Percentiles rank a stretch among this genome's conserved stretches.
Evolutionary conservation across 2,329 filamentous ascomycete species (phyloP).

Genomic region (Aspergillus sp.): DNA sequence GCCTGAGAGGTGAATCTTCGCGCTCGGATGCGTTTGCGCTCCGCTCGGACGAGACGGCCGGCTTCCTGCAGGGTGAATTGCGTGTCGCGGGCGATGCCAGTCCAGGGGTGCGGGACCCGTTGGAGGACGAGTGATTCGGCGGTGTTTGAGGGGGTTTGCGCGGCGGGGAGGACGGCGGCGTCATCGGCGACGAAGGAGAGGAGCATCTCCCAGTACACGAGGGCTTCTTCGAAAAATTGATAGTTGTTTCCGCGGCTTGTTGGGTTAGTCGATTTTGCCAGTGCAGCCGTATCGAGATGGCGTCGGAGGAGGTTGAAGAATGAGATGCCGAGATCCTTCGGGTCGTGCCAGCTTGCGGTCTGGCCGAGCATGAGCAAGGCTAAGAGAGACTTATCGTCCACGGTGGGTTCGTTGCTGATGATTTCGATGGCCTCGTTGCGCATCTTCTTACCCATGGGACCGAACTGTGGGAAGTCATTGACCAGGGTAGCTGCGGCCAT

Average conservation of each 20-base stretch:
- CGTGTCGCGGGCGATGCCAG: constrained; percentile 43
- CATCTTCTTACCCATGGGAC: constrained; percentile 54
- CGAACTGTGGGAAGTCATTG: constrained; percentile 61
- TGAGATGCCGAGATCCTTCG: constrained; percentile 58
- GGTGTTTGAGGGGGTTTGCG: constrained; percentile 21
- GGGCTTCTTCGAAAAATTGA: constrained; percentile 60
- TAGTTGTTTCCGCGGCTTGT: constrained; percentile 46
- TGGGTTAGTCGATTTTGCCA: constrained; percentile 22
- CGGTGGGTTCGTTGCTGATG: constrained; percentile 52
- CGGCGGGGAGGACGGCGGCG: constrained; percentile 32
- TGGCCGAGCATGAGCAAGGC: constrained; percentile 63
- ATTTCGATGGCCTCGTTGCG: constrained; percentile 58
- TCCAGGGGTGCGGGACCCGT: constrained; percentile 45
- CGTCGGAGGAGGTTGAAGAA: constrained; percentile 52
- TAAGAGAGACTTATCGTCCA: constrained; percentile 61
- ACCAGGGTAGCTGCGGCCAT: constrained; percentile 67
- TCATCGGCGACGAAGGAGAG: constrained; percentile 58
- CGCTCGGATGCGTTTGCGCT: constrained; percentile 40
- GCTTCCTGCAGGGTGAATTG: constrained; percentile 51
- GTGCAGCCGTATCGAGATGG: constrained; percentile 49
- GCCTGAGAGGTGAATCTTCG: constrained; percentile 43
- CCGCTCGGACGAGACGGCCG: constrained; percentile 45
- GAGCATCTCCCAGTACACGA: constrained; percentile 65
- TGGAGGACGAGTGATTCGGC: constrained; percentile 38
- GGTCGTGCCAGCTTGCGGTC: constrained; percentile 64